phyloP scores from a whole-genome alignment of 306 rosid species.

The Malus sieversii region DNA sequence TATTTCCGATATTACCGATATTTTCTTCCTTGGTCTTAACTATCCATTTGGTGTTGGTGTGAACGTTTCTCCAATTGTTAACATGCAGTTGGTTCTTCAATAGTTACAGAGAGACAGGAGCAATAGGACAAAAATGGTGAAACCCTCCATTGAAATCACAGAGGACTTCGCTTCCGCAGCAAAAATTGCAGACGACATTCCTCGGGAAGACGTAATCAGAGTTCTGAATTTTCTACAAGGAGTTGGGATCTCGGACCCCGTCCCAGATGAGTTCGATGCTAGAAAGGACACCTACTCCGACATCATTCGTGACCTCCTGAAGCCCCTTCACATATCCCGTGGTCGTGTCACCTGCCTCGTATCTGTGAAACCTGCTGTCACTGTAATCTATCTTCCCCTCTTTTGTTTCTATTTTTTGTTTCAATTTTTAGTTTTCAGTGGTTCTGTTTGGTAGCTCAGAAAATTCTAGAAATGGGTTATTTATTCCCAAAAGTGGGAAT shows the following conservation, averaged over 20 bases:
- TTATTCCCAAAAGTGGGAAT: background rate
- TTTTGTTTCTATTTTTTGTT: background rate
- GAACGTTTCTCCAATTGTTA: too few species aligned
- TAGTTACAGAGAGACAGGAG: background rate
- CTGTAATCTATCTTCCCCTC: slow-evolving; percentile 7
- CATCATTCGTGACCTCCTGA: slow-evolving; percentile 17
- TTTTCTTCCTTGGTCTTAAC: too few species aligned
- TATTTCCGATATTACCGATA: too few species aligned
- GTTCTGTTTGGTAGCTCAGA: slow-evolving; percentile 1
- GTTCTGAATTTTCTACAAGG: background rate
- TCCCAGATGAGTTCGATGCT: slow-evolving; percentile 23
- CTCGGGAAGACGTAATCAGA: background rate
- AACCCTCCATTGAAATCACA: background rate
- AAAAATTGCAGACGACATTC: slow-evolving; percentile 13
- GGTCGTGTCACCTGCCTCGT: slow-evolving; percentile 40
- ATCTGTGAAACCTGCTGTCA: slow-evolving; percentile 23
- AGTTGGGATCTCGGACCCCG: slow-evolving; percentile 1
- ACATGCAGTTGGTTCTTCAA: too few species aligned
- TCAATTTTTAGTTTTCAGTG: background rate
- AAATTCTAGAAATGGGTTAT: background rate
- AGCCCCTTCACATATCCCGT: slow-evolving; percentile 13
- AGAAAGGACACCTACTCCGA: slow-evolving; percentile 24
- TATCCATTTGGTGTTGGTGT: too few species aligned
- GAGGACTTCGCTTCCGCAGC: slow-evolving; percentile 11
- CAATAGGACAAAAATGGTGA: slow-evolving; percentile 10